Base-by-base conservation (phyloP, 345 rosid species). In the Fremontodendron californicum region DNA sequence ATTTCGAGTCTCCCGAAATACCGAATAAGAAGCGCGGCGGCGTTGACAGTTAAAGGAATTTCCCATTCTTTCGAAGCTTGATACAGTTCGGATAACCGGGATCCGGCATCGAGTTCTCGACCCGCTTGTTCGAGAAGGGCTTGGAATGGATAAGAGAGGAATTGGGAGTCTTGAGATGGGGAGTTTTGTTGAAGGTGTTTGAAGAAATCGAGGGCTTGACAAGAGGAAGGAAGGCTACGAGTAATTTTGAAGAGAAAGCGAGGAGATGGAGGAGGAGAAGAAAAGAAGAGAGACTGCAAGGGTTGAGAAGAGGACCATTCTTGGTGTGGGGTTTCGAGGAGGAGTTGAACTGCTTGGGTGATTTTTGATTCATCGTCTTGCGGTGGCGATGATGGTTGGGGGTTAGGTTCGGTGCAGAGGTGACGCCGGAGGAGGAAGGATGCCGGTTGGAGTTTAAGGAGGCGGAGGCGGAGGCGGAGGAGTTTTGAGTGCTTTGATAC, bases 71-170 rank as follows among this genome's bases (percentile, higher is more conserved):
- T 87, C 6, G 92, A 80, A 40, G 73, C 58, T 74, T 83, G 88
- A 79, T 88, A 89, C 40, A 91, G 87, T 33, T 78, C 78, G 1
- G 73, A 81, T 35, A 90, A 86, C 66, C 83, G 78, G 27, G 68
- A 75, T 1, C 16, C 43, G 21, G 84, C 77, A 43, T 85, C 77
- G 5, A 57, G 76, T 74, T 93, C 92, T 10, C 86, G 81, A 69
- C 82, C 74, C n/a, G 96, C 91, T 45, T 89, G 80, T 75, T 89
- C 92, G 9, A 89, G 63, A 61, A 89, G 71, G 40, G 93, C 90
- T 62, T 89, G 91, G 55, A 89, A 89, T 1, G 86, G n/a, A 3
- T 74, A 78, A 5, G 97, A 88, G 76, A 90, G 87, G 18, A 39
- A 80, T 1, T 27, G 75, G 25, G 80, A 65, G 72, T 78, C 76